Percentiles rank a stretch among this genome's conserved stretches.
Conservation (phyloP, 2,329 filamentous ascomycete genomes). For the Chaetomium strumarium region DNA sequence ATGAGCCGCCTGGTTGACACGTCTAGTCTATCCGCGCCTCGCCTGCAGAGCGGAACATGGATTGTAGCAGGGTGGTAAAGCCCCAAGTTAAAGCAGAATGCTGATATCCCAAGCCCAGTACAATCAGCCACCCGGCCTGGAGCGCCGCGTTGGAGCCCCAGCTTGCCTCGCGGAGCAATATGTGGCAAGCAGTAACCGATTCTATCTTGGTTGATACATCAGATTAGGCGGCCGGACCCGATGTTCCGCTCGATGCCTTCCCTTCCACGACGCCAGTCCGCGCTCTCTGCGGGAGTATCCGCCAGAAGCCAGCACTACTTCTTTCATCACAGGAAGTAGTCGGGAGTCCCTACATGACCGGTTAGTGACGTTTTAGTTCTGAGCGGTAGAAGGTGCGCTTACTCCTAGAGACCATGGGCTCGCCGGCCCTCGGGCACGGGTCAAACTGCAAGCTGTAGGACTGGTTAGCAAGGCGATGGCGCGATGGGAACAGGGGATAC, state of each 20-base stretch:
- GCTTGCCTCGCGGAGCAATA: too few relatives aligned
- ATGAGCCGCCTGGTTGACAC: too few relatives aligned
- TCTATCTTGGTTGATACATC: constrained; percentile 5
- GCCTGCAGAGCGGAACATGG: not conserved
- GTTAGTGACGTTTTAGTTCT: not conserved
- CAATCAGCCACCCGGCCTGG: not conserved
- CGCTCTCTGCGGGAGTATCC: constrained; percentile 5
- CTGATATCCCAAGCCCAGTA: not conserved
- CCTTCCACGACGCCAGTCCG: constrained; percentile 1
- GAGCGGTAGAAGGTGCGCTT: constrained; percentile 30
- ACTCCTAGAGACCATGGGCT: constrained; percentile 97
- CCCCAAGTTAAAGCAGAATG: not conserved
- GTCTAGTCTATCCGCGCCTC: not conserved
- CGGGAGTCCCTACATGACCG: constrained; percentile 63
- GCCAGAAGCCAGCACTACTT: constrained; percentile 8
- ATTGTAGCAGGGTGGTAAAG: not conserved
- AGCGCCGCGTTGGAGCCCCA: too few relatives aligned
- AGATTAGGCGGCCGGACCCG: not conserved
- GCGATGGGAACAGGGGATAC: constrained; percentile 37
- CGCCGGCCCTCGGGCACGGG: constrained; percentile 91
- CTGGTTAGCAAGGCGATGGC: constrained; percentile 4
- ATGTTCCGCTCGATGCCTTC: constrained; percentile 1
- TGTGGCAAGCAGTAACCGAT: not conserved
- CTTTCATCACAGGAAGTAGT: constrained; percentile 85
- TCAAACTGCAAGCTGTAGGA: constrained; percentile 90